A percentile compares a stretch with the other conserved stretches of the same genome.
phyloP scores from a whole-genome alignment of 2,329 filamentous ascomycete genomes.

The Aspergillus ustus region DNA sequence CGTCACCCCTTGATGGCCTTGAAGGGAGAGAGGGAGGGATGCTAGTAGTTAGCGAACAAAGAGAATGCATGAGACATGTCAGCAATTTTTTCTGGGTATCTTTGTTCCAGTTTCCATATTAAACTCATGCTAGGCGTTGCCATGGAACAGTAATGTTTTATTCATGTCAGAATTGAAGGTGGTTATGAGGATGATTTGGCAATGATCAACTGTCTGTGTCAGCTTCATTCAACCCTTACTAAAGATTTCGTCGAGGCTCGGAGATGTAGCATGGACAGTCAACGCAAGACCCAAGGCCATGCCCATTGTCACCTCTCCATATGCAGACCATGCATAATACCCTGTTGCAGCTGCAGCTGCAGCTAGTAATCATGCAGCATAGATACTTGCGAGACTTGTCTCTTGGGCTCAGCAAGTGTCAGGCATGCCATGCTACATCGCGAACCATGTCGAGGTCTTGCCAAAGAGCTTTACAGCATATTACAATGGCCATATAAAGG shows the following conservation, averaged over 20 bases:
- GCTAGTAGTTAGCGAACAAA: conserved; percentile 5
- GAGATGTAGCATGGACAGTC: neutral
- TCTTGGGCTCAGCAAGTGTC: neutral
- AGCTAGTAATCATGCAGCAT: neutral
- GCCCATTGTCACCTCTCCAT: neutral
- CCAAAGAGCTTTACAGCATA: neutral
- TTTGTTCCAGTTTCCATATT: conserved; percentile 9
- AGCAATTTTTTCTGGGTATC: neutral
- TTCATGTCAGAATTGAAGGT: neutral
- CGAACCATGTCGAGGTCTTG: neutral
- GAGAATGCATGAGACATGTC: conserved; percentile 14
- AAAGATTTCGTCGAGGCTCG: neutral
- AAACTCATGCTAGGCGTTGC: neutral
- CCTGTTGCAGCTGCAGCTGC: neutral
- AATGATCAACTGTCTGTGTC: neutral
- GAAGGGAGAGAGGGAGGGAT: conserved; percentile 23
- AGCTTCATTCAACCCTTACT: neutral
- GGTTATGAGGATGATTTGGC: neutral
- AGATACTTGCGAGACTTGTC: neutral
- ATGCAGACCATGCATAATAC: neutral
- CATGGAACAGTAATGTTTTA: neutral
- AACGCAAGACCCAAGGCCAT: neutral
- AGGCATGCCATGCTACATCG: neutral
- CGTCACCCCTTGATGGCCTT: conserved; percentile 32
- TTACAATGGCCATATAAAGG: neutral